Evolutionary conservation across 331 rosid species (phyloP), one percentile per base, ranked within the genome.

Genomic region (Quercus tomentella): DNA sequence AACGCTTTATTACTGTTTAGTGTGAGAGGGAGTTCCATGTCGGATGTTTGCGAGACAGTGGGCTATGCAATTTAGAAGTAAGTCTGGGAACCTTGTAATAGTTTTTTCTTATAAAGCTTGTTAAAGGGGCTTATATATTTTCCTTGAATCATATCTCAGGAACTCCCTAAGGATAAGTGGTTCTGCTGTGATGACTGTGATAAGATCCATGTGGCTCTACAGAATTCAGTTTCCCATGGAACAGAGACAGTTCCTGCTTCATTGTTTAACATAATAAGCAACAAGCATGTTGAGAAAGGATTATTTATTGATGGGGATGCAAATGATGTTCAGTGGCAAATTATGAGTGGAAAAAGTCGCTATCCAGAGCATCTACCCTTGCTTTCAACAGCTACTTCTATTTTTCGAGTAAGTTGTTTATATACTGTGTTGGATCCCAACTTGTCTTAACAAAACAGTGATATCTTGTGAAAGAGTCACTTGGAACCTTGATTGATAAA

Each of bases 11-110:
- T 86, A 41, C 68, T 81, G 61, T 83, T 67, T 81, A 96, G 99
- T 96, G 99, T 80, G 99, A 96, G 86, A 96, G 90, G 90, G 99
- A 96, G 90, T 96, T 89, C 72, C 99, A 96, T 70, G 99, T 96
- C 4, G 99, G 98, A 60, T 96, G 99, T 87, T 84, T 96, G 90
- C 92, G 97, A 55, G 83, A 87, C 43, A 88, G 86, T 81, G 94
- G 98, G 75, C 83, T 90, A 28, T 93, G 98, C 23, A 94, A 93
- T 87, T 84, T 96, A 83, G 81, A 91, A 82, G 99, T 96, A 87
- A 79, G 96, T 80, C 68, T 57, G 7, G 69, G 67, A 56, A 30
- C 70, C 70, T 76, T 56, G 62, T 52, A 43, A 72, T 75, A 57
- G 67, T 75, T 81, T 52, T 12, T 52, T 72, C 56, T 82, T 68